phyloP scores from a whole-genome alignment of 1,284 basidiomycete genomes.

The Fomes fomentarius region DNA sequence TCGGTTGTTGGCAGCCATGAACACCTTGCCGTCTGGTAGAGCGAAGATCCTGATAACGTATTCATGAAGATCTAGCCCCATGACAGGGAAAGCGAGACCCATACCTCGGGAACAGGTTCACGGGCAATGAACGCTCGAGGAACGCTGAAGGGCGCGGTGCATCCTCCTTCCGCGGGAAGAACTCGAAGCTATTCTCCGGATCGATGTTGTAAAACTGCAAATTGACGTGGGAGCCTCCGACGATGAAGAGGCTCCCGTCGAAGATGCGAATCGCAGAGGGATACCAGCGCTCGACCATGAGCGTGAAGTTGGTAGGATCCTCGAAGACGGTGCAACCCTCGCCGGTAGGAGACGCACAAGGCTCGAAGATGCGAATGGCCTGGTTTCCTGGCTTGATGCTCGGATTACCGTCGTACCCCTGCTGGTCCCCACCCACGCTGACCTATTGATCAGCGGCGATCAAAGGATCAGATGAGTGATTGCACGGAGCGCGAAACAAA shows the following conservation, averaged over 20 bases:
- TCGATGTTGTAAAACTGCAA: conserved; percentile 43
- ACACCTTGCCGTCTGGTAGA: conserved; percentile 41
- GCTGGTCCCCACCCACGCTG: conserved; percentile 46
- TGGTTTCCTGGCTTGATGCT: conserved; percentile 30
- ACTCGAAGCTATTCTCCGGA: conserved; percentile 52
- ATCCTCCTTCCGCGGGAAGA: conserved; percentile 53
- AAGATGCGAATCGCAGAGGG: conserved; percentile 43
- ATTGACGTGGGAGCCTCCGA: conserved; percentile 41
- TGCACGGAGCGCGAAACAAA: neutral
- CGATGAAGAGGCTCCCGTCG: conserved; percentile 44
- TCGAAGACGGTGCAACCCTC: conserved; percentile 42
- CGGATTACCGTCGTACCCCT: conserved; percentile 40
- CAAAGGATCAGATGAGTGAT: no score
- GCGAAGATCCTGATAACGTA: conserved; percentile 21
- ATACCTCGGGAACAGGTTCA: conserved; percentile 29
- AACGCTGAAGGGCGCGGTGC: conserved; percentile 50
- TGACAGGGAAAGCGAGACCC: no score
- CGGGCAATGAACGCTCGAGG: conserved; percentile 33
- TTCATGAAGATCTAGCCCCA: no score
- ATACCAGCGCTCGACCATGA: conserved; percentile 44
- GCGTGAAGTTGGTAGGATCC: conserved; percentile 39
- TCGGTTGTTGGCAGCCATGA: conserved; percentile 48
- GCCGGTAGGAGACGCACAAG: conserved; percentile 37
- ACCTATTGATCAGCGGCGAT: conserved; percentile 33
- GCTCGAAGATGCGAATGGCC: conserved; percentile 40